Conservation (phyloP, 2,329 filamentous ascomycete species). For the Albophoma yamanashiensis region DNA sequence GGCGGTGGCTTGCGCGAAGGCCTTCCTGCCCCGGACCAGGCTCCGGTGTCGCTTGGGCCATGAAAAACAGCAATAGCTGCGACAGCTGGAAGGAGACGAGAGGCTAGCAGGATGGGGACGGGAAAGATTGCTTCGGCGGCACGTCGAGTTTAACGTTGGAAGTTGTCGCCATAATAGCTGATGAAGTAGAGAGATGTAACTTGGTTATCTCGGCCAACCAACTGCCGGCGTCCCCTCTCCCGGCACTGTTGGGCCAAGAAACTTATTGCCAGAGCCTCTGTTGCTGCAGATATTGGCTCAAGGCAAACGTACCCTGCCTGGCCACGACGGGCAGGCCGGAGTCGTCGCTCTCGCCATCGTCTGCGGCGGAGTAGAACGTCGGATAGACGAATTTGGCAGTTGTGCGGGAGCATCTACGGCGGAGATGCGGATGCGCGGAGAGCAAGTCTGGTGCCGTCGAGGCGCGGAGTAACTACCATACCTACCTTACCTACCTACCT, state of each 20-base stretch:
- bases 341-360: neutral
- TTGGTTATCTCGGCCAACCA: neutral
- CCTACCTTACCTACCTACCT: too few species aligned
- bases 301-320: neutral
- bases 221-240: neutral
- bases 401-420: neutral
- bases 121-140: neutral
- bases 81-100: neutral
- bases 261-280: neutral
- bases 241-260: neutral
- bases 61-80: neutral
- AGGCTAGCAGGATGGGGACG: neutral
- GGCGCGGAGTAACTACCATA: neutral
- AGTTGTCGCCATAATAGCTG: neutral
- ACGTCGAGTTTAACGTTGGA: neutral
- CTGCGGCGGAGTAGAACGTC: neutral
- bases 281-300: neutral
- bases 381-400: neutral
- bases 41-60: neutral
- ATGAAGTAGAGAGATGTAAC: neutral
- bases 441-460: neutral
- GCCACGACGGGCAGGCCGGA: neutral
- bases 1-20: neutral
- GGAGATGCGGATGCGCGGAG: neutral
- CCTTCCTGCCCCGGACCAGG: neutral